phyloP scores from a whole-genome alignment of 2,329 filamentous ascomycete species.

The Aureobasidium musti region DNA sequence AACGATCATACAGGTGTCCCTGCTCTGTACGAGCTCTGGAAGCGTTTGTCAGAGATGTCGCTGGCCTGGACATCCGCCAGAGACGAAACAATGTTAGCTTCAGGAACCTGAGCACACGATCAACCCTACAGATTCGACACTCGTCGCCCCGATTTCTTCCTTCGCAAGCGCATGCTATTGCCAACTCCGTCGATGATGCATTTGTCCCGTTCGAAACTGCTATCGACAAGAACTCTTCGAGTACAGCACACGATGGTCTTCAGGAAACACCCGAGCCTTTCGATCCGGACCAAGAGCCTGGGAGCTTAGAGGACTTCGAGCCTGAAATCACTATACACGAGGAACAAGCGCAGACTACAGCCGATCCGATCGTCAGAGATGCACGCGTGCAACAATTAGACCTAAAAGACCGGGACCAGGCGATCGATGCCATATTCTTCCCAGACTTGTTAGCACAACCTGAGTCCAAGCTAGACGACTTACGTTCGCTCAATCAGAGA shows the following conservation, averaged over 20 bases:
- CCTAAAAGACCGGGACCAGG: background rate
- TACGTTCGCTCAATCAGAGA: background rate
- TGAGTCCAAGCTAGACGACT: background rate
- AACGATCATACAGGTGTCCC: constrained; percentile 29
- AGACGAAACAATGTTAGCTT: constrained; percentile 13
- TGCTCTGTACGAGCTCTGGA: constrained; percentile 36
- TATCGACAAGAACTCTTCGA: background rate
- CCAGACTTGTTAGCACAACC: constrained; percentile 4
- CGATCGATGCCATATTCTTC: constrained; percentile 15
- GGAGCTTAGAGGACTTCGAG: constrained; percentile 9
- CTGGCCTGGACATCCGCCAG: constrained; percentile 33
- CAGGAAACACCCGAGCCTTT: background rate
- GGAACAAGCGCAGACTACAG: background rate
- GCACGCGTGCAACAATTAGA: background rate
- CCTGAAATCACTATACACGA: constrained; percentile 20
- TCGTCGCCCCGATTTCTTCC: background rate
- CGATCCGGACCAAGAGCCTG: background rate
- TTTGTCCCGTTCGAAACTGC: constrained; percentile 31
- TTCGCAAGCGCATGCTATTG: constrained; percentile 7
- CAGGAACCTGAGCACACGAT: constrained; percentile 30
- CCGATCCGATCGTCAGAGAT: background rate
- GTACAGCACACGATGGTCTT: background rate
- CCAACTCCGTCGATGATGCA: constrained; percentile 27
- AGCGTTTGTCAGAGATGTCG: constrained; percentile 34
- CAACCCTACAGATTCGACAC: constrained; percentile 1